phyloP scores from a whole-genome alignment of 345 rosid species.

The Camelina hispida region DNA sequence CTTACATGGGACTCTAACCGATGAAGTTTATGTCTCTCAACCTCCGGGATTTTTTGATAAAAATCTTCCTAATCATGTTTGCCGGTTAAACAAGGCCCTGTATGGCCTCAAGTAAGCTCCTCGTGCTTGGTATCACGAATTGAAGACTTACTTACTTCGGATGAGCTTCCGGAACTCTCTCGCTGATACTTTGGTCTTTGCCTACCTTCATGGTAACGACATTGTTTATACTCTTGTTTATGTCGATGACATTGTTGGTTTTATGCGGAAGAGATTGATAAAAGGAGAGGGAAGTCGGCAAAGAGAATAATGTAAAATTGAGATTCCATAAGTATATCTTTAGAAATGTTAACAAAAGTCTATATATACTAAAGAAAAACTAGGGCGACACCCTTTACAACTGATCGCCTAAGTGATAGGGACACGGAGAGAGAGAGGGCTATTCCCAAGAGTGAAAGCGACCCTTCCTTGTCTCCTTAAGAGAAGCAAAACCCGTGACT shows the following conservation, averaged over 20 bases:
- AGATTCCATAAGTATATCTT: too few relatives aligned
- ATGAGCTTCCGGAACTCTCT: background rate
- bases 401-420: too few relatives aligned
- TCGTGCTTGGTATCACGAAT: background rate
- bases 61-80: background rate
- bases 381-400: too few relatives aligned
- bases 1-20: background rate
- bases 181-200: background rate
- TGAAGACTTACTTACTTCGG: accelerated
- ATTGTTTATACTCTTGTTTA: background rate
- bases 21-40: background rate
- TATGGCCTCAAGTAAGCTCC: background rate
- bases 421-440: too few relatives aligned
- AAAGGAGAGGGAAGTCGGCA: too few relatives aligned
- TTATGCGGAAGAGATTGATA: too few relatives aligned
- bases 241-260: background rate
- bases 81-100: background rate
- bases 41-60: background rate
- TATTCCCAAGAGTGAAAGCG: too few relatives aligned
- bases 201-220: accelerated
- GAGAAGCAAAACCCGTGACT: too few relatives aligned
- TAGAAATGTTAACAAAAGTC: too few relatives aligned
- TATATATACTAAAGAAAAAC: too few relatives aligned
- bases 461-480: too few relatives aligned
- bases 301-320: too few relatives aligned